A percentile compares a stretch with the other conserved stretches of the same genome.
These are phyloP conservation scores for Chrysanthemum seticuspe DNA, from an alignment of 129 eudicot genomes.

Conservation along the genomic window DNA sequence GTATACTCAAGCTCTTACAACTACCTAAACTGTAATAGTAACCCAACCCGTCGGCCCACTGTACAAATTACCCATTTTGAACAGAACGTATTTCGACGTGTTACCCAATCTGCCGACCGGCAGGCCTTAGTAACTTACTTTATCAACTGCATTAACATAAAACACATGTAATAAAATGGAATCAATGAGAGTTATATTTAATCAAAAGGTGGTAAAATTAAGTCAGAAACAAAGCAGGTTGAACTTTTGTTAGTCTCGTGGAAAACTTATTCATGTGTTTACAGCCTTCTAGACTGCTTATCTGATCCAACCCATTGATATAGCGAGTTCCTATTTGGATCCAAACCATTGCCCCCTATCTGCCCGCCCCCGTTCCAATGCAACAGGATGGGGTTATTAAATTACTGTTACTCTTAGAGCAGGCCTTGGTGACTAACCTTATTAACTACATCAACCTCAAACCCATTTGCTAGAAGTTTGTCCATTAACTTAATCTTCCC, in stretches of 20 bases:
- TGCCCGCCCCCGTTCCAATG: background rate
- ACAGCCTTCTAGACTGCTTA: background rate
- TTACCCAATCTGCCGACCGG: too few species aligned
- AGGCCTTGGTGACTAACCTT: conserved; percentile 41
- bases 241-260: too few species aligned
- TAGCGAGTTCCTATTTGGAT: background rate
- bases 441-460: conserved; percentile 58
- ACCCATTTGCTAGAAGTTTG: conserved; percentile 56
- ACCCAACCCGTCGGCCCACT: too few species aligned
- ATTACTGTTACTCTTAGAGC: background rate
- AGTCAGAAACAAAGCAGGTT: too few species aligned
- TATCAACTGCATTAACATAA: background rate
- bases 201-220: background rate
- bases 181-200: background rate
- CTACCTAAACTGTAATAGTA: too few species aligned
- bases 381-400: background rate
- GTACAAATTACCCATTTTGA: too few species aligned
- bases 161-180: background rate
- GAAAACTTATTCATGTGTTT: background rate
- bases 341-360: background rate
- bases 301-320: too few species aligned
- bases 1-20: background rate
- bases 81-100: background rate
- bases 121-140: conserved; percentile 8
- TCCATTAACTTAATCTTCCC: conserved; percentile 86